These are phyloP conservation scores for Syzygium syzygioides DNA, from an alignment of 441 rosid genomes.

Conservation along the genomic window DNA sequence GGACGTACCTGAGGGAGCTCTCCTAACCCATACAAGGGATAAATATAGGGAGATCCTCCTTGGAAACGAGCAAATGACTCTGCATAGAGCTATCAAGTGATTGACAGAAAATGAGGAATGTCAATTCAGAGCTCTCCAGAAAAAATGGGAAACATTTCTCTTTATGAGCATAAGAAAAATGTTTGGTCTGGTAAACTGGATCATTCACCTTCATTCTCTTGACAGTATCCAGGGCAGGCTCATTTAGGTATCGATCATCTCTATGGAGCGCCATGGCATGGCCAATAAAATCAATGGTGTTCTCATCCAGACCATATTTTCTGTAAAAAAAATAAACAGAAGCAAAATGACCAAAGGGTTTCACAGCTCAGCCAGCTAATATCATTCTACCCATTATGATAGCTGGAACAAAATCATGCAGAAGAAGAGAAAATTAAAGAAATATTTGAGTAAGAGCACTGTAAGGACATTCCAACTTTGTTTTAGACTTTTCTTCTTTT, in stretches of 20 bases:
- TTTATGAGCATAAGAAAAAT: background rate
- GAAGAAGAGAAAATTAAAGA: background rate
- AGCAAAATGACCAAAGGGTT: background rate
- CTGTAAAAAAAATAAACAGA: conserved; percentile 22
- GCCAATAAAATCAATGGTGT: conserved; percentile 87
- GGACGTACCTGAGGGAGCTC: conserved; percentile 82
- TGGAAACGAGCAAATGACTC: conserved; percentile 83
- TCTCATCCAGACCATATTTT: conserved; percentile 84
- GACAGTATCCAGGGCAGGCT: conserved; percentile 85
- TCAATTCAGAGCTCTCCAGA: background rate
- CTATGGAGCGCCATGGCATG: conserved; percentile 87
- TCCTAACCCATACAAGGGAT: conserved; percentile 85
- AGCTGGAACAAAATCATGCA: background rate
- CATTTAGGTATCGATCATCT: conserved; percentile 63
- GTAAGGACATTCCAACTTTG: background rate
- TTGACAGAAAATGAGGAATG: background rate
- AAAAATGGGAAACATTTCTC: background rate
- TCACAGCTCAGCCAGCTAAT: background rate
- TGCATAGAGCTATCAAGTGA: conserved; percentile 44
- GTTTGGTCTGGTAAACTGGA: background rate
- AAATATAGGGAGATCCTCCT: conserved; percentile 90
- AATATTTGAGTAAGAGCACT: background rate
- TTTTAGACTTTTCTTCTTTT: background rate
- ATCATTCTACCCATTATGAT: background rate
- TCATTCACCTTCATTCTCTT: conserved; percentile 78